phyloP scores from a whole-genome alignment of 768 basidiomycete species.

The Pulveroboletus sp. region DNA sequence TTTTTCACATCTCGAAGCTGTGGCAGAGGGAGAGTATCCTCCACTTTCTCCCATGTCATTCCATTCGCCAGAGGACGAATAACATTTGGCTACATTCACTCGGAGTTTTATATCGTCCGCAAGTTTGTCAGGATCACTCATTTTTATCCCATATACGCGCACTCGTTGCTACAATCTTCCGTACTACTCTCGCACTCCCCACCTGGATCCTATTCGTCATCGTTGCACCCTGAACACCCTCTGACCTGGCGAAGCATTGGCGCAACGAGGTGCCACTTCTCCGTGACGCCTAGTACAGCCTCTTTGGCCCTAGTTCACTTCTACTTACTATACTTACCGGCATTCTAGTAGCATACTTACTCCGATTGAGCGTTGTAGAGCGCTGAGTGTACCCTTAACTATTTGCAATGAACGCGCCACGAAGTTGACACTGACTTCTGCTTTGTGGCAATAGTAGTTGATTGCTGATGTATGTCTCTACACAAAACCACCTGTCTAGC shows the following conservation, averaged over 20 bases:
- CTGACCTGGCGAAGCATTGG: constrained; percentile 16
- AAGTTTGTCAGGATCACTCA: constrained; percentile 21
- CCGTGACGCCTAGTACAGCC: constrained; percentile 16
- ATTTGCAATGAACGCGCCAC: constrained; percentile 23
- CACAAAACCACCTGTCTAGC: not conserved
- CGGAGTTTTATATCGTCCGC: constrained; percentile 21
- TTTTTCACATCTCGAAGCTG: constrained; percentile 77
- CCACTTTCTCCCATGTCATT: constrained; percentile 77
- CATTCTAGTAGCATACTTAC: constrained; percentile 32
- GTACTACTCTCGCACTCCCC: constrained; percentile 22
- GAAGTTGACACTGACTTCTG: constrained; percentile 9
- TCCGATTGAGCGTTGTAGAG: constrained; percentile 28
- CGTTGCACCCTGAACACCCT: constrained; percentile 15
- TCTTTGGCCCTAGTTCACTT: constrained; percentile 14
- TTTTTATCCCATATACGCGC: constrained; percentile 23
- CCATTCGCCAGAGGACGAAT: constrained; percentile 46
- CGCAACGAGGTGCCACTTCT: not conserved
- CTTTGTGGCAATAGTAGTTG: constrained; percentile 7
- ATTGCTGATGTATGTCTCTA: constrained; percentile 13
- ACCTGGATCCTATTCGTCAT: constrained; percentile 21
- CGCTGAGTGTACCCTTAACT: constrained; percentile 30
- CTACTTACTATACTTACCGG: constrained; percentile 29
- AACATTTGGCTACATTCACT: constrained; percentile 19
- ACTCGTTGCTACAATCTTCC: constrained; percentile 29
- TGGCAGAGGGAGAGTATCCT: constrained; percentile 71